Evolutionary conservation across 2,329 filamentous ascomycete genomes (phyloP), one percentile per base, ranked within the genome.

Genomic region (Alternaria hordeiaustralica): DNA sequence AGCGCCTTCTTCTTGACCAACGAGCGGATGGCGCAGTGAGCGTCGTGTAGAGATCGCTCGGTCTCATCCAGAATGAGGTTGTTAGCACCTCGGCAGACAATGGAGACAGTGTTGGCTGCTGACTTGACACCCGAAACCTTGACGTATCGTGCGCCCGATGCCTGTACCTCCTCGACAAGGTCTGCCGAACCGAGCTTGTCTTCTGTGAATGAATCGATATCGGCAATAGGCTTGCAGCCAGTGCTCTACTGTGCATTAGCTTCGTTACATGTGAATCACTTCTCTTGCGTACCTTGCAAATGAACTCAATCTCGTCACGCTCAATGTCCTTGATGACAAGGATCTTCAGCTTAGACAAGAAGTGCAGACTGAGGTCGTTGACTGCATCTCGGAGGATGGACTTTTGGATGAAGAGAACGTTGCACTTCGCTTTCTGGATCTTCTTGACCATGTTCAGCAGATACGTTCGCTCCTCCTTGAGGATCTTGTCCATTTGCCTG

Each of bases 391-490:
- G 90, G 63, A 99, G 89, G 74, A 99, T 99, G 13, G 95, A 98
- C 84, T 99, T 99, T 79, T 99, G 96, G 73, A 99, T 98, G 71
- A 99, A 87, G 47, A 98, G 89, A 46, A 99, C 96, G 76, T 99
- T 99, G 85, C 96, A 99, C 86, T 98, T 99, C 72, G 96, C 94
- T 87, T 98, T 99, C 85, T 98, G 97, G 83, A 99, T 99, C 88
- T 98, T 99, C 89, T 99, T 98, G 79, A 96, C 94, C 89, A 99
- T 92, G 86, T 98, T 98, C 63, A 99, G 88, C 69, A 99, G 89
- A 83, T 99, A 99, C 73, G 96, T 92, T 72, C 96, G 93, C 86
- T 99, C 96, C 84, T 99, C 96, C 85, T 99, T 99, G 74, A 99
- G 88, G 71, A 99, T 99, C 88, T 98, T 99, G 86, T 99, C 96